Percentiles rank a stretch among this genome's conserved stretches.
Conservation (phyloP, 23 red algal genomes). For the Gracilaria caudata region DNA sequence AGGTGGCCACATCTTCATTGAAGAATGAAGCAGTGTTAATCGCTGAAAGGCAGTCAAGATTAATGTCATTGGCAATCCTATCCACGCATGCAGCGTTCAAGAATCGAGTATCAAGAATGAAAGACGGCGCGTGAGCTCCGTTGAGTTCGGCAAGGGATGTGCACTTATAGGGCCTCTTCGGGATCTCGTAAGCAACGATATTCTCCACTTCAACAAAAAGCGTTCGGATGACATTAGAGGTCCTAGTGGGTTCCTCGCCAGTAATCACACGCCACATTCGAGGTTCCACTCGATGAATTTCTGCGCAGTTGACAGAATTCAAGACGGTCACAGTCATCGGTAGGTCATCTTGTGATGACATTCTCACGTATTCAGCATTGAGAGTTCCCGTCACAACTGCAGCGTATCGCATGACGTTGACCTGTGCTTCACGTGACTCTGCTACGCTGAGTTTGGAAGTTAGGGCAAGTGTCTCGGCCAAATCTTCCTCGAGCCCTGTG, state of each 20-base stretch:
- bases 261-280: constrained; percentile 31
- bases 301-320: constrained; percentile 59
- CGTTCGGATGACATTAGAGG: neutral
- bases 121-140: constrained; percentile 19
- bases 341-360: neutral
- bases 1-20: constrained; percentile 28
- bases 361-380: constrained; percentile 34
- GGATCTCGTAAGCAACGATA: constrained; percentile 14
- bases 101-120: constrained; percentile 43
- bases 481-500: neutral
- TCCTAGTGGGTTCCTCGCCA: constrained; percentile 9
- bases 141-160: constrained; percentile 19
- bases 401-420: constrained; percentile 33
- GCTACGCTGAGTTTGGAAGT: neutral
- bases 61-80: constrained; percentile 50
- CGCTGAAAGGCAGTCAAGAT: constrained; percentile 40
- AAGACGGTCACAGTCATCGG: constrained; percentile 11
- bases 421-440: neutral
- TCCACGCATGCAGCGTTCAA: constrained; percentile 58
- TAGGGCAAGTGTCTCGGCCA: constrained; percentile 22
- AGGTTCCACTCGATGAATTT: constrained; percentile 10
- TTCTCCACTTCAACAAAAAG: constrained; percentile 23
- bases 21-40: constrained; percentile 59
- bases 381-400: constrained; percentile 33
- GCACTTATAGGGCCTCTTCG: constrained; percentile 8